Base-by-base conservation (phyloP, 169 alveolate species). In the Cryptosporidium bovis region DNA sequence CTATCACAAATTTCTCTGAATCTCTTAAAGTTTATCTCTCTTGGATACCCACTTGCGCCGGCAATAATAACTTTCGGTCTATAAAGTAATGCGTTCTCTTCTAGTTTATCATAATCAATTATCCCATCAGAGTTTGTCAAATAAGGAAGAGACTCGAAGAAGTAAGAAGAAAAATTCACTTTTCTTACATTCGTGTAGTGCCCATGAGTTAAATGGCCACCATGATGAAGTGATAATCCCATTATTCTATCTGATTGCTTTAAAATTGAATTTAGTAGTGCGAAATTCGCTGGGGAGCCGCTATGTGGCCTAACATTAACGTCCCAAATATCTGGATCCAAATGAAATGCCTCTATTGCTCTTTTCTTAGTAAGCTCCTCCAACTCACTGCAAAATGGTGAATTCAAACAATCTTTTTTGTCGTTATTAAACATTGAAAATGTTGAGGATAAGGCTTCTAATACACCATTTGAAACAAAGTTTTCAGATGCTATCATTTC, bases 251-350 rank as follows among this genome's bases (percentile, higher is more conserved):
- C 98, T 44, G 96, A 97, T 20, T 98, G 99, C 18, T 96, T 93
- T n/a, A 98, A 94, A 20, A 98, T 91, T 3, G 97, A 99, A 67
- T 96, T 93, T 90, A 96, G 95, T 7, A 97, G 99, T 33, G 98
- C 98, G 58, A 98, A 93, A 91, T 98, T 98, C 2, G 99, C 99
- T 1, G 99, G 99, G 36, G 98, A 92, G 7, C 99, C 92, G 33
- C 99, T 95, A 31, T 95, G 94, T 1, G 99, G 97, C 91, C 97
- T 98, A 16, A 98, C 99, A 90, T 97, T 97, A 18, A 97, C 99
- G 24, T 98, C 99, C 99, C 99, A 98, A 82, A 95, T 96, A 48
- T 93, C 97, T 12, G 94, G 93, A 82, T 95, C 93, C 40, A 97
- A 92, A 18, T 96, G 84, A 93, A 94, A 98, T 15, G 98, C 99